A percentile compares a stretch with the other conserved stretches of the same genome.
Conservation (phyloP, 1,139 yeast species). For the Geotrichum reessii region DNA sequence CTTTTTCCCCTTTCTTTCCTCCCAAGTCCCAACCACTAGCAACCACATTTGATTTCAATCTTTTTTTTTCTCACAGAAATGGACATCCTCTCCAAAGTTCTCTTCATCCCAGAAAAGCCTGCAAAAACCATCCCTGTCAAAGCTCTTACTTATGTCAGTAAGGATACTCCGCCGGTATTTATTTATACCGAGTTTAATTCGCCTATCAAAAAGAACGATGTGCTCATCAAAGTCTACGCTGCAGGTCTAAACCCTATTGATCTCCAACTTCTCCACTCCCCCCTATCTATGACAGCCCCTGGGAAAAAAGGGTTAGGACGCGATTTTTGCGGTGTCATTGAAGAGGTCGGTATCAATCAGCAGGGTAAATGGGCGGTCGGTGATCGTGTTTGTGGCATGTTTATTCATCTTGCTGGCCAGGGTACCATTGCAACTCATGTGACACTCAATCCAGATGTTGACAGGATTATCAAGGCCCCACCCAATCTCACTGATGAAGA, state of each 20-base stretch:
- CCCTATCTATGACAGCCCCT: conserved; percentile 35
- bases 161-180: conserved; percentile 26
- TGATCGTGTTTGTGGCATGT: conserved; percentile 59
- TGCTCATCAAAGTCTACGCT: conserved; percentile 54
- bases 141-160: conserved; percentile 25
- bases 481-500: conserved; percentile 43
- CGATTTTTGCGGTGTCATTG: conserved; percentile 64
- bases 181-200: conserved; percentile 40
- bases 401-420: conserved; percentile 37
- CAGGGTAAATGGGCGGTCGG: conserved; percentile 45
- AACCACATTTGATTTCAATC: no score
- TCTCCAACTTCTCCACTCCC: conserved; percentile 43
- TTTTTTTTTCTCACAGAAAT: neutral
- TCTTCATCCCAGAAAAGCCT: conserved; percentile 17
- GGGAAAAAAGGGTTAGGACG: conserved; percentile 55
- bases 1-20: neutral
- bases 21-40: conserved; percentile 8
- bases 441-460: conserved; percentile 38
- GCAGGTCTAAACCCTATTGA: conserved; percentile 70
- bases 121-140: conserved; percentile 21
- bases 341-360: conserved; percentile 49
- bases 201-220: conserved; percentile 42
- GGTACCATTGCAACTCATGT: conserved; percentile 55
- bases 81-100: conserved; percentile 15
- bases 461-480: conserved; percentile 45